Percentiles rank a stretch among this genome's conserved stretches.
These are phyloP conservation scores for Phytophthora hybrid DNA, from an alignment of 352 stramenopile genomes.

Conservation along the genomic window DNA sequence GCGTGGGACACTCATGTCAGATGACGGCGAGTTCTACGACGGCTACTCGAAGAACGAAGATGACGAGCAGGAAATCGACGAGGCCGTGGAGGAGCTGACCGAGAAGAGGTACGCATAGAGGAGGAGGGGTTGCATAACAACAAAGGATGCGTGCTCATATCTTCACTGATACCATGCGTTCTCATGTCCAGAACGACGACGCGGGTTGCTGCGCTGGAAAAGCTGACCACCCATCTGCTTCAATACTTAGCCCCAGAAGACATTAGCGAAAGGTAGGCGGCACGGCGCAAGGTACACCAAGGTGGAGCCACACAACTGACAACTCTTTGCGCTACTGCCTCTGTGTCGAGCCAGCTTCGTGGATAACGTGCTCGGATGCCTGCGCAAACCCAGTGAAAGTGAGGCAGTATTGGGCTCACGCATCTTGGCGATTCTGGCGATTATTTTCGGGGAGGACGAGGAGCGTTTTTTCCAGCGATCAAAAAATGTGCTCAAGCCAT, in stretches of 20 bases:
- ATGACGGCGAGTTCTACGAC: slow-evolving; percentile 79
- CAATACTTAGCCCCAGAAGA: slow-evolving; percentile 76
- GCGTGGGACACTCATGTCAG: slow-evolving; percentile 60
- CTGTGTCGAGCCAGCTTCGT: slow-evolving; percentile 59
- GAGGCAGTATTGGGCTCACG: slow-evolving; percentile 74
- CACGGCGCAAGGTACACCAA: background rate
- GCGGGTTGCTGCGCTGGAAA: slow-evolving; percentile 75
- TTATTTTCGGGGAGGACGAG: slow-evolving; percentile 80
- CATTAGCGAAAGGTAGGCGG: slow-evolving; percentile 71
- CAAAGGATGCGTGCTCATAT: background rate
- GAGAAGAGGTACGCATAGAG: slow-evolving; percentile 65
- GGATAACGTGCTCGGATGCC: slow-evolving; percentile 67
- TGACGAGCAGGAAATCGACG: slow-evolving; percentile 74
- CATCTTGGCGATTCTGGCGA: slow-evolving; percentile 75
- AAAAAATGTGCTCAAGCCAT: slow-evolving; percentile 74
- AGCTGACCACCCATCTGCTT: slow-evolving; percentile 63
- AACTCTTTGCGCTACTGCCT: background rate
- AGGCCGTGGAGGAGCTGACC: slow-evolving; percentile 80
- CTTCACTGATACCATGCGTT: slow-evolving; percentile 1
- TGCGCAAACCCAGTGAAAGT: slow-evolving; percentile 75
- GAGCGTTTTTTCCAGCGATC: slow-evolving; percentile 81
- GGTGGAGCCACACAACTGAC: slow-evolving; percentile 4
- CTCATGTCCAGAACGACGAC: slow-evolving; percentile 63
- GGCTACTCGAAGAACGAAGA: slow-evolving; percentile 63
- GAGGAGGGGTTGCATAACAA: background rate